These are phyloP conservation scores for Pleurotus cornucopiae DNA, from an alignment of 768 basidiomycete species.

Conservation along the genomic window DNA sequence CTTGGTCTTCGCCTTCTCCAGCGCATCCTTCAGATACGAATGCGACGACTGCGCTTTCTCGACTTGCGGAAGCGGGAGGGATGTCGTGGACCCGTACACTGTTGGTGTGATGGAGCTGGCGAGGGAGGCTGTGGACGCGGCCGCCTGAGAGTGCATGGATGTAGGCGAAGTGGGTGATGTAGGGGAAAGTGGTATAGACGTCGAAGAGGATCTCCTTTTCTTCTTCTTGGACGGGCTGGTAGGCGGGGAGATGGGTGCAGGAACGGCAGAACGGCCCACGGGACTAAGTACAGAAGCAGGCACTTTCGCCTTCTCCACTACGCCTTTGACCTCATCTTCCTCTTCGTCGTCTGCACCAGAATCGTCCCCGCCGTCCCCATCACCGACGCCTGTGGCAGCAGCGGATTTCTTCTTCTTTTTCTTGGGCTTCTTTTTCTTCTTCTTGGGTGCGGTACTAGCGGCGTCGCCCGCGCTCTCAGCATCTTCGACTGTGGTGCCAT, in stretches of 20 bases:
- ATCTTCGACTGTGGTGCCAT: conserved; percentile 62
- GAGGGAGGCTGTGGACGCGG: conserved; percentile 24
- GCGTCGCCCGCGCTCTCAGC: conserved; percentile 65
- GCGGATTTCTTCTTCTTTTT: conserved; percentile 55
- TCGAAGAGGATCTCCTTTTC: conserved; percentile 1
- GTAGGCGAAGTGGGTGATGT: conserved; percentile 19
- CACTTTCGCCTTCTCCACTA: conserved; percentile 15
- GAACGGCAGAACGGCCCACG: conserved; percentile 12
- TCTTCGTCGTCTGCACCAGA: conserved; percentile 14
- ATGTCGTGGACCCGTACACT: conserved; percentile 18
- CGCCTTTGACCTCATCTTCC: conserved; percentile 8
- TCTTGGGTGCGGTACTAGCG: conserved; percentile 32
- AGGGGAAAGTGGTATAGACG: conserved; percentile 21
- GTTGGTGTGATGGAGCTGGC: conserved; percentile 24
- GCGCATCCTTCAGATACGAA: conserved; percentile 53
- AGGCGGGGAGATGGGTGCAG: conserved; percentile 13
- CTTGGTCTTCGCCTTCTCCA: conserved; percentile 47
- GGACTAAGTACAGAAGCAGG: conserved; percentile 9
- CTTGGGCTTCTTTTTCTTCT: conserved; percentile 74
- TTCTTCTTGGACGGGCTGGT: conserved; percentile 11
- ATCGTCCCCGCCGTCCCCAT: conserved; percentile 9
- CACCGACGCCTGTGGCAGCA: conserved; percentile 14
- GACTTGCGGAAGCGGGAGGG: conserved; percentile 40
- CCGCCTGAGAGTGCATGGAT: too few species aligned
- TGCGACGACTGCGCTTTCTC: conserved; percentile 64